phyloP scores from a whole-genome alignment of 257 asterid genomes.

The Nicotiana benthamiana region DNA sequence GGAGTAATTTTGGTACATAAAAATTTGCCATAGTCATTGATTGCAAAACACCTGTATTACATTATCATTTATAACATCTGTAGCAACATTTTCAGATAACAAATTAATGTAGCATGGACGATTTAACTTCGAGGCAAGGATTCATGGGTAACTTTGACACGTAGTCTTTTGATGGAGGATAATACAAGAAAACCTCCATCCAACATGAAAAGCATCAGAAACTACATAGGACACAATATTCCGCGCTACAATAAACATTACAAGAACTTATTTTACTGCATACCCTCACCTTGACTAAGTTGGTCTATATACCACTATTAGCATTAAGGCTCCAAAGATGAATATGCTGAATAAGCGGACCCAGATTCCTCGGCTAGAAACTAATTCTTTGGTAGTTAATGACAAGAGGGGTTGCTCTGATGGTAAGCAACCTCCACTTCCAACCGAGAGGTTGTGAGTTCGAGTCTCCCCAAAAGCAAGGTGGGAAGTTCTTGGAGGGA shows the following conservation, averaged over 20 bases:
- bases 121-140: not conserved
- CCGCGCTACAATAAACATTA: not conserved
- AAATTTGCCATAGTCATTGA: not conserved
- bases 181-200: not conserved
- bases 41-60: not conserved
- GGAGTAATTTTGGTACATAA: not conserved
- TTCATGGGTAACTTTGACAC: not conserved
- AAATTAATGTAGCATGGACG: not conserved
- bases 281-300: not conserved
- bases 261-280: not conserved
- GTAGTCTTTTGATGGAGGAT: not conserved
- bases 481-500: too few relatives aligned
- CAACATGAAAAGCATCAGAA: not conserved
- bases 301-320: not conserved
- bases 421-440: too few relatives aligned
- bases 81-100: not conserved
- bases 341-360: not conserved
- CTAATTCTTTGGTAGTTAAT: not conserved
- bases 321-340: not conserved
- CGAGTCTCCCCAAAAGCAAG: too few relatives aligned
- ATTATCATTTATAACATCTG: not conserved
- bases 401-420: too few relatives aligned
- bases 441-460: too few relatives aligned
- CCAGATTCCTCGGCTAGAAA: not conserved
- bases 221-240: not conserved